Evolutionary conservation across 768 basidiomycete species (phyloP).

Genomic region (Macrolepiota fuliginosa): DNA sequence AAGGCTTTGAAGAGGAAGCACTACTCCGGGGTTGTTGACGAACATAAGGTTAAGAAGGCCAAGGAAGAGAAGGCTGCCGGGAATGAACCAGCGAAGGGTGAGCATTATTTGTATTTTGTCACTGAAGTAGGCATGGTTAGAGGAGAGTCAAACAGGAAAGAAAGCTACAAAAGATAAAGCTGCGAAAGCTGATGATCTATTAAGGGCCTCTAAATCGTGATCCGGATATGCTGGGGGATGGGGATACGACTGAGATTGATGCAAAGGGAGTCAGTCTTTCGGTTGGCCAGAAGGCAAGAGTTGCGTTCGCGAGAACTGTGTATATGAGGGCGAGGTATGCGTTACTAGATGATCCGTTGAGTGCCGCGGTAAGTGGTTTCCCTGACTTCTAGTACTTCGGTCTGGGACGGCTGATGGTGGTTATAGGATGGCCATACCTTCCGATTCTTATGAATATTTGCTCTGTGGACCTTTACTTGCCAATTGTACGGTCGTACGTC

Average conservation of each 20-base stretch:
- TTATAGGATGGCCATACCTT: constrained; percentile 31
- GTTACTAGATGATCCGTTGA: constrained; percentile 76
- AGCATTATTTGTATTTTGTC: constrained; percentile 28
- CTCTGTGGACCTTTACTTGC: too few species aligned
- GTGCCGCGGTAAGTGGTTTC: constrained; percentile 62
- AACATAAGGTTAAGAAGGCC: too few species aligned
- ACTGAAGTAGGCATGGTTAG: constrained; percentile 12
- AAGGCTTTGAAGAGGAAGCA: constrained; percentile 85
- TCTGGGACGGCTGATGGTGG: neutral
- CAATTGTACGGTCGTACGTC: too few species aligned
- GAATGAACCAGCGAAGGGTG: too few species aligned
- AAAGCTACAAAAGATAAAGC: constrained; percentile 67
- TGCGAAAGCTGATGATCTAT: constrained; percentile 82
- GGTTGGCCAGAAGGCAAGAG: constrained; percentile 83
- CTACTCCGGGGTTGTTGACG: constrained; percentile 75
- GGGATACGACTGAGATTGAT: constrained; percentile 83
- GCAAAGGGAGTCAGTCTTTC: constrained; percentile 62
- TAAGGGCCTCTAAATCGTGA: constrained; percentile 75
- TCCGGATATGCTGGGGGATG: constrained; percentile 81
- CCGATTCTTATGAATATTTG: constrained; percentile 28
- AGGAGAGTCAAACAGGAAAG: constrained; percentile 30
- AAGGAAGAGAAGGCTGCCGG: too few species aligned
- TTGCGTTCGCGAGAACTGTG: constrained; percentile 80
- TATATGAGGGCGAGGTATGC: constrained; percentile 71
- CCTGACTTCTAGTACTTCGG: neutral